phyloP scores from a whole-genome alignment of 257 asterid species.

The Mentha longifolia region DNA sequence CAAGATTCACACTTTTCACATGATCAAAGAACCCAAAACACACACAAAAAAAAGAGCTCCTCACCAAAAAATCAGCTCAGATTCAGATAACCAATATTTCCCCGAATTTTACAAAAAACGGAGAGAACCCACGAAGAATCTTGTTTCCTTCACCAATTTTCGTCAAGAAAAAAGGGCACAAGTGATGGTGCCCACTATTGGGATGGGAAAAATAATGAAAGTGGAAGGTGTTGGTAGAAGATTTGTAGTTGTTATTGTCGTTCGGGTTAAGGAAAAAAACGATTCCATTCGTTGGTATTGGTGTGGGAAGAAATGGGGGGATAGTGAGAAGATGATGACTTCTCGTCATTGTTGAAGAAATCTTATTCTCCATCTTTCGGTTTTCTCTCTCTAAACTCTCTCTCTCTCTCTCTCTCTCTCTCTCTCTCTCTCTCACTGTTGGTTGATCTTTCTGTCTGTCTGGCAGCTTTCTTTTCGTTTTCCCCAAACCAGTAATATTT shows the following conservation, averaged over 20 bases:
- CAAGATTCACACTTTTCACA: constrained; percentile 35
- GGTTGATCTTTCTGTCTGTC: constrained; percentile 40
- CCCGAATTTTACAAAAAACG: constrained; percentile 6
- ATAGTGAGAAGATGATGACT: constrained; percentile 39
- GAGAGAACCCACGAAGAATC: constrained; percentile 25
- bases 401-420: too few species aligned
- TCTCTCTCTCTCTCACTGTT: constrained; percentile 29
- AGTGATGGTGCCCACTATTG: constrained; percentile 33
- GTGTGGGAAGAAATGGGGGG: constrained; percentile 39
- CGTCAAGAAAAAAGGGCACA: constrained; percentile 15
- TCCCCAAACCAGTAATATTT: constrained; percentile 44
- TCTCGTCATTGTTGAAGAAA: constrained; percentile 55
- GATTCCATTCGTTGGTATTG: constrained; percentile 60
- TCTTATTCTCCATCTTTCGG: constrained; percentile 44
- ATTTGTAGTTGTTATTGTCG: constrained; percentile 48
- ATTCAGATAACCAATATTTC: constrained; percentile 36
- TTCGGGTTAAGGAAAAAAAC: constrained; percentile 50
- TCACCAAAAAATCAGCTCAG: constrained; percentile 45
- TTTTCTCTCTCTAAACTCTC: constrained; percentile 34
- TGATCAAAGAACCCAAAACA: constrained; percentile 27
- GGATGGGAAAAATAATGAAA: constrained; percentile 39
- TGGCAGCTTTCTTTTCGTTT: constrained; percentile 61
- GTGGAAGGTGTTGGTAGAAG: constrained; percentile 49
- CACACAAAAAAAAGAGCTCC: constrained; percentile 15
- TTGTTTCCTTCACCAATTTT: neutral